Evolutionary conservation across 2,329 filamentous ascomycete genomes (phyloP).

Genomic region (Cylindrodendrum hubeiense): DNA sequence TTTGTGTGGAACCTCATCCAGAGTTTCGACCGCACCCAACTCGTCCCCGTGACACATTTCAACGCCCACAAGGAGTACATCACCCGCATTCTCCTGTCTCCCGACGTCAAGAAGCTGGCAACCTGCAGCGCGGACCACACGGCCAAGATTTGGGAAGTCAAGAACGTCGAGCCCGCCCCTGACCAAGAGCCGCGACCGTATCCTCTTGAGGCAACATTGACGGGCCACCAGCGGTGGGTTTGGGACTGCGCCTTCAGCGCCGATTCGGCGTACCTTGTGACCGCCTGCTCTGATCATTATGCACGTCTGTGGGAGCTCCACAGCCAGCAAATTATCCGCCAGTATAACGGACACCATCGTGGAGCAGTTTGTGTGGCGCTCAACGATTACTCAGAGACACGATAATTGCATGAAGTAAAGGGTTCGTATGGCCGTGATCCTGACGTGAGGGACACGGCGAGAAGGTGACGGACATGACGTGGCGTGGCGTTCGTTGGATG

Average conservation of each 20-base stretch:
- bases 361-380: constrained; percentile 93
- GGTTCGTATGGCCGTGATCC: neutral
- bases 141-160: constrained; percentile 94
- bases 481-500: constrained; percentile 36
- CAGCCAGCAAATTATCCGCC: constrained; percentile 89
- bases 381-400: constrained; percentile 82
- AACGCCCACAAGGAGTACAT: constrained; percentile 93
- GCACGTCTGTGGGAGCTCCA: constrained; percentile 90
- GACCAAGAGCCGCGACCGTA: constrained; percentile 69
- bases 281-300: constrained; percentile 93
- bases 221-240: constrained; percentile 94
- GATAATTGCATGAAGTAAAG: constrained; percentile 41
- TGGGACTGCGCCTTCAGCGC: constrained; percentile 98
- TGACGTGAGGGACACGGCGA: neutral
- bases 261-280: constrained; percentile 92
- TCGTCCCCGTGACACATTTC: constrained; percentile 90
- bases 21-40: constrained; percentile 82
- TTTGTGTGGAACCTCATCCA: constrained; percentile 97
- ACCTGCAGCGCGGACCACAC: constrained; percentile 95
- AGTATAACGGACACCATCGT: constrained; percentile 95
- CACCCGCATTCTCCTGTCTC: constrained; percentile 89
- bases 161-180: constrained; percentile 70
- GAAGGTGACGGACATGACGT: constrained; percentile 17
- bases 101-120: constrained; percentile 92
- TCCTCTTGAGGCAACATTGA: constrained; percentile 86